Conservation (phyloP, 2,329 filamentous ascomycete species). For the Ophiostoma populinum region DNA sequence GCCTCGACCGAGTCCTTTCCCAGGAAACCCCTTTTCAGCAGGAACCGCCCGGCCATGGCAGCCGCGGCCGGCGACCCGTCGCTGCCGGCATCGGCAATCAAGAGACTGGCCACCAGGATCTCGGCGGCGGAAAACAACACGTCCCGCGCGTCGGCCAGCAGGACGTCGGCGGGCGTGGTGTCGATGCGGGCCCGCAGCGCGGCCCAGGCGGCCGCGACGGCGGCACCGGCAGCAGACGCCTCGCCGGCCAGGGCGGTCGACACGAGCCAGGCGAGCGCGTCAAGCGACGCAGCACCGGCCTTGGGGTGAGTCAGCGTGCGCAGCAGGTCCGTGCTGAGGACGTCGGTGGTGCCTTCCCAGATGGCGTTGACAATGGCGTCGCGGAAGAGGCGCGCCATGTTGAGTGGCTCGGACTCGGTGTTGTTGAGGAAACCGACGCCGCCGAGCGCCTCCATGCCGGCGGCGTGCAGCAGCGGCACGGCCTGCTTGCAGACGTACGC, state of each 20-base stretch:
- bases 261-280: conserved; percentile 27
- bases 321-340: conserved; percentile 38
- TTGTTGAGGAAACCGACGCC: conserved; percentile 49
- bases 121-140: conserved; percentile 27
- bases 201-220: conserved; percentile 22
- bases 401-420: conserved; percentile 43
- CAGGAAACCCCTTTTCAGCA: conserved; percentile 16
- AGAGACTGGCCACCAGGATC: conserved; percentile 24
- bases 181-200: conserved; percentile 21
- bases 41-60: conserved; percentile 24
- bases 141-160: conserved; percentile 29
- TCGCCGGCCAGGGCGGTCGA: not conserved
- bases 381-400: conserved; percentile 47
- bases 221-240: not conserved
- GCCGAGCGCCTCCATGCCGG: conserved; percentile 46
- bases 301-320: conserved; percentile 28
- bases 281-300: conserved; percentile 19
- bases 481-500: conserved; percentile 34
- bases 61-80: conserved; percentile 20
- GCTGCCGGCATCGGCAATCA: conserved; percentile 23
- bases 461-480: conserved; percentile 31
- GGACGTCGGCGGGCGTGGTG: conserved; percentile 17
- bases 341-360: conserved; percentile 49
- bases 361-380: conserved; percentile 48
- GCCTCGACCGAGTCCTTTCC: conserved; percentile 11